Percentiles rank a stretch among this genome's conserved stretches.
phyloP scores from a whole-genome alignment of 345 rosid genomes.

The Moringa oleifera region DNA sequence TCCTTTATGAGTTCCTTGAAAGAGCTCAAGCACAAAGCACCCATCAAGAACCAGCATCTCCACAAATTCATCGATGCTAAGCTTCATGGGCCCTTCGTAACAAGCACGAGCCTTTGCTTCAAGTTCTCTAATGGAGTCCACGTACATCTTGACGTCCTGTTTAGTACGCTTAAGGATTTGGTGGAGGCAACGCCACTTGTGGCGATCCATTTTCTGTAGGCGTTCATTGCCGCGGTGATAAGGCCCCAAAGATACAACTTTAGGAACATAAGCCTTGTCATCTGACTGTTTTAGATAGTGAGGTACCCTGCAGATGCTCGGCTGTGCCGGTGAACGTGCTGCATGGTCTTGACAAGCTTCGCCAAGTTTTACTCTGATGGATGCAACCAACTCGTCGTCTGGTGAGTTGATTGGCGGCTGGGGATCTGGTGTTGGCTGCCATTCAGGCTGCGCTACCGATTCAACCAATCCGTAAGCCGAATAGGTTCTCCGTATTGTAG shows the following conservation, averaged over 20 bases:
- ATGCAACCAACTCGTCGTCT: constrained; percentile 59
- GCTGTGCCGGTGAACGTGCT: constrained; percentile 50
- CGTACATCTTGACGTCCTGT: constrained; percentile 40
- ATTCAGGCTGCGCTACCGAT: constrained; percentile 14
- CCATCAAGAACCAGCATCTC: constrained; percentile 75
- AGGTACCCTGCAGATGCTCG: constrained; percentile 23
- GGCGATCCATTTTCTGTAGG: constrained; percentile 56
- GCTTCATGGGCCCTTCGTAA: constrained; percentile 38
- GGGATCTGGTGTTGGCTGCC: constrained; percentile 21
- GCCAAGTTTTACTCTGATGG: constrained; percentile 55
- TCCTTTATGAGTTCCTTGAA: constrained; percentile 52
- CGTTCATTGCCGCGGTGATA: constrained; percentile 58
- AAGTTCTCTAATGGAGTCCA: constrained; percentile 42
- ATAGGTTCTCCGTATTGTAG: constrained; percentile 27
- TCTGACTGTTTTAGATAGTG: constrained; percentile 37
- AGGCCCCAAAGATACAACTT: constrained; percentile 57
- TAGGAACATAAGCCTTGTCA: constrained; percentile 59
- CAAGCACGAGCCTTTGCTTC: constrained; percentile 50
- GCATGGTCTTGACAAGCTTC: constrained; percentile 60
- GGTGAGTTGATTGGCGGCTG: constrained; percentile 21
- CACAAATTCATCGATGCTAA: constrained; percentile 54
- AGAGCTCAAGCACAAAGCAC: constrained; percentile 52
- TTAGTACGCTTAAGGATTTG: constrained; percentile 39
- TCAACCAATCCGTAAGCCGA: constrained; percentile 15
- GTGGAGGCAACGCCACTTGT: constrained; percentile 61